These are phyloP conservation scores for Trichoderma sp. DNA, from an alignment of 2,329 filamentous ascomycete genomes.

Conservation along the genomic window DNA sequence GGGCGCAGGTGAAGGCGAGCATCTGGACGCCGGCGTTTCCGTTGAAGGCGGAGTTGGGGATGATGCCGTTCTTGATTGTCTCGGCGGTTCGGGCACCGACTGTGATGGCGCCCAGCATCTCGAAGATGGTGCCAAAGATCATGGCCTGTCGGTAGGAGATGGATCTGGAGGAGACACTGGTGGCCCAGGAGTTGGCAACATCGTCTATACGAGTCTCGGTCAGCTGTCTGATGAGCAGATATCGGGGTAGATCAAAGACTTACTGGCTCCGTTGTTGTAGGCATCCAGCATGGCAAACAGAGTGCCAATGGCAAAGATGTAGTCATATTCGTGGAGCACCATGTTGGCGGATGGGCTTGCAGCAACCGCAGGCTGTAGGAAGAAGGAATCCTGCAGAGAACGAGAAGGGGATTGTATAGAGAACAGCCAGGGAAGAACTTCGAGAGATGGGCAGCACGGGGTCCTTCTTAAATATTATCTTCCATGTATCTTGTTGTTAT, in stretches of 20 bases:
- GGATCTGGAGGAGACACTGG: slow-evolving; percentile 75
- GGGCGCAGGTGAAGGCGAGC: slow-evolving; percentile 65
- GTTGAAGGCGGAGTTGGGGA: slow-evolving; percentile 59
- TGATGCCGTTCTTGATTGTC: slow-evolving; percentile 78
- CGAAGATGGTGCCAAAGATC: slow-evolving; percentile 65
- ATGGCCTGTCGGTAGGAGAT: slow-evolving; percentile 70
- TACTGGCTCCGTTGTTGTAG: slow-evolving; percentile 67
- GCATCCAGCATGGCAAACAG: slow-evolving; percentile 75
- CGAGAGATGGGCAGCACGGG: background rate
- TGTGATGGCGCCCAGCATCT: slow-evolving; percentile 65
- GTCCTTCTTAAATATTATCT: slow-evolving; percentile 9
- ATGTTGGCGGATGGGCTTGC: slow-evolving; percentile 45
- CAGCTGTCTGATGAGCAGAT: background rate
- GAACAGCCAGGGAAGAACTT: background rate
- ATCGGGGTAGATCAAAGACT: slow-evolving; percentile 40
- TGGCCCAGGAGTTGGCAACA: slow-evolving; percentile 84
- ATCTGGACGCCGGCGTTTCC: slow-evolving; percentile 67
- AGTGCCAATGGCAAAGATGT: slow-evolving; percentile 75
- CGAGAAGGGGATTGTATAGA: background rate
- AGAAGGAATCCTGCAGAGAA: background rate
- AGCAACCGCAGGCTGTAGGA: background rate
- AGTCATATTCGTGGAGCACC: slow-evolving; percentile 65
- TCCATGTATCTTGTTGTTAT: too few relatives aligned
- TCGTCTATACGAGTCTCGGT: slow-evolving; percentile 56
- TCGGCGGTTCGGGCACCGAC: slow-evolving; percentile 69